These are phyloP conservation scores for Calonectria crousiana DNA, from an alignment of 2,329 filamentous ascomycete genomes.

Conservation along the genomic window DNA sequence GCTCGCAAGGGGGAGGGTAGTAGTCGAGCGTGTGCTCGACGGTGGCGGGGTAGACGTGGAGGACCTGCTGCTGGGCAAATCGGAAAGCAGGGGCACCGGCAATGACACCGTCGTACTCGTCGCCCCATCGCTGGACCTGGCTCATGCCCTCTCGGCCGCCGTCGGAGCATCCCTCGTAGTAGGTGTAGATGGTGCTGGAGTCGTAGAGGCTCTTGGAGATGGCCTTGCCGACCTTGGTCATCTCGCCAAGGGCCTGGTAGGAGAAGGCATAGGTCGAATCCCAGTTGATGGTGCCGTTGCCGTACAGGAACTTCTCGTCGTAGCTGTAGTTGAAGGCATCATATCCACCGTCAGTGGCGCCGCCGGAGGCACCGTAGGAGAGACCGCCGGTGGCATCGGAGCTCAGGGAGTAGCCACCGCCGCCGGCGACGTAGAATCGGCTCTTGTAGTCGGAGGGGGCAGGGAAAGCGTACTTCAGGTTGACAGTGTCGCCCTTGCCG, in stretches of 20 bases:
- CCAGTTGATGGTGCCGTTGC: conserved; percentile 66
- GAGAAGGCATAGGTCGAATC: conserved; percentile 62
- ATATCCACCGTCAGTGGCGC: conserved; percentile 58
- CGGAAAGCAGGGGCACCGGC: conserved; percentile 38
- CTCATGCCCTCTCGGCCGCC: conserved; percentile 60
- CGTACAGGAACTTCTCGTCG: conserved; percentile 54
- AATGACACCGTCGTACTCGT: conserved; percentile 34
- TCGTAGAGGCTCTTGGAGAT: conserved; percentile 56
- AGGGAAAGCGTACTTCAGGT: conserved; percentile 51
- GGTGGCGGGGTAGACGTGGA: conserved; percentile 52
- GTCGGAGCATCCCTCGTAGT: conserved; percentile 64
- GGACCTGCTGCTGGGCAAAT: conserved; percentile 56
- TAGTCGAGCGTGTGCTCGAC: conserved; percentile 56
- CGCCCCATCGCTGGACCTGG: conserved; percentile 35
- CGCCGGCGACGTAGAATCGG: conserved; percentile 59
- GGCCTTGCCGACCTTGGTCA: conserved; percentile 57
- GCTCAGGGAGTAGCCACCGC: conserved; percentile 53
- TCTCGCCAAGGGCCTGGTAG: conserved; percentile 64
- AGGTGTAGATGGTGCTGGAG: conserved; percentile 57
- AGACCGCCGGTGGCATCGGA: conserved; percentile 53
- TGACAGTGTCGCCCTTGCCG: conserved; percentile 47
- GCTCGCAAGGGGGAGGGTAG: conserved; percentile 52
- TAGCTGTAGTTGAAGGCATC: conserved; percentile 54
- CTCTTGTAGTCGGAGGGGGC: conserved; percentile 54
- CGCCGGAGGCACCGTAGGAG: conserved; percentile 54